Evolutionary conservation across 179 eudicot genomes (phyloP), one percentile per base, ranked within the genome.

Genomic region (Beta corolliflora): DNA sequence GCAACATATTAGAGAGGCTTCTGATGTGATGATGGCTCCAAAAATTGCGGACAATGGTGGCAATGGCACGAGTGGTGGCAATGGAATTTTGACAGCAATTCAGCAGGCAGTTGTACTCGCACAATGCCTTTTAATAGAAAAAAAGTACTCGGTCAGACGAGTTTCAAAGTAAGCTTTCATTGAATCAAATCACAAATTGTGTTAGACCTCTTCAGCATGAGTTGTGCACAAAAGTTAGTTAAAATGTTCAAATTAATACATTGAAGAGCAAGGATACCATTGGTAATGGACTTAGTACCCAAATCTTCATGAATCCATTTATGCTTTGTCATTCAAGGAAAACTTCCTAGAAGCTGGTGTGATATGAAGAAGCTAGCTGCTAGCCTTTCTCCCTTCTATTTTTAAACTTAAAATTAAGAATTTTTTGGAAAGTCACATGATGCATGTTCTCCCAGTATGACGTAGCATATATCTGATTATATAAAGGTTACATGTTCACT

Each of bases 91-190:
- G 85, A 89, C 86, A 61, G 85, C 88, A 48, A 89, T 84, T 74
- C 96, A 95, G 78, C 99, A 95, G 81, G 95, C 94, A 75, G 88
- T 92, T 67, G 82, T 92, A 85, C 85, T 94, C 74, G 95, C 99
- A n/a, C 86, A 87, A 56, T 94, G 98, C 84, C 89, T 94, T 65
- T 83, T 85, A 48, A 80, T 91, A 79, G 96, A n/a, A 95, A 87
- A 94, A 92, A 85, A 91, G 88, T 79, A 88, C 92, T 66, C 92
- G 91, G 12, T 88, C 85, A 63, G 97, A 95, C 86, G 97, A 94
- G 75, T 68, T 92, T 85, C 98, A 90, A 83, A 87, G 98, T 94
- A 91, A 83, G 91, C 50, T 90, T 64, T 72, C 52, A 56, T 59
- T 53, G 67, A 7, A 44, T 36, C 55, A 15, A 70, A 21, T 53